Evolutionary conservation across 2,329 filamentous ascomycete species (phyloP), one percentile per base, ranked within the genome.

Genomic region (Neonectria ditissima): DNA sequence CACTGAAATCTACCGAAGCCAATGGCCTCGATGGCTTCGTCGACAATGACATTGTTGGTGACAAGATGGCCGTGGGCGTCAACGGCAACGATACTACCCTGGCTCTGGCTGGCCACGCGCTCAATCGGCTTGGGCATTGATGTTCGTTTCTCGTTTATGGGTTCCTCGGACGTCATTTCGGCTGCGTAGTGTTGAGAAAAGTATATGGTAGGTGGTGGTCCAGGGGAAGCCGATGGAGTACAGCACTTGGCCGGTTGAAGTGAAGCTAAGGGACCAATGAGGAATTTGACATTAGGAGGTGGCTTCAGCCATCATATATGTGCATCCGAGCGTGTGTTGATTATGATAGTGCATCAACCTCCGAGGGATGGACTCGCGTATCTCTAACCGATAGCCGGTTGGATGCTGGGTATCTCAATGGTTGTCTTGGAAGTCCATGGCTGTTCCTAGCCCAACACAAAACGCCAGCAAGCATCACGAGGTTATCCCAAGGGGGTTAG

Each of bases 1-100:
- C 64, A 65, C n/a, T 70, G 68, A 37, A 64, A 67, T 11, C 59
- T 60, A 34, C 68, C 69, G 13, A 69, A 68, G 6, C 67, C 68
- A 55, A 70, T 67, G 20, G 50, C 28, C 16, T 70, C 66, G 37
- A 70, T 67, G 8, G 63, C 59, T 13, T 59, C 59, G 13, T 67
- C 62, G 10, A 70, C 56, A 14, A 59, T 16, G 11, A 51, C 39
- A 22, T 64, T 59, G 28, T 70, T 70, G 28, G 30, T 48, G 7
- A 53, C 47, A 26, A 53, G 47, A 11, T 41, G 51, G 13, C 22
- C 47, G 5, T 45, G 24, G 4, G 16, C 41, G 14, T 22, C 52
- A 13, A 65, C 16, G 1, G 50, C 39, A 18, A 53, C 37, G 22
- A 65, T 18, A n/a, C 59, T 65, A 11, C 63, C 63, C 9, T 61